Base-by-base conservation (phyloP, 139 green algal species). In the Raphidocelis subcapitata region DNA sequence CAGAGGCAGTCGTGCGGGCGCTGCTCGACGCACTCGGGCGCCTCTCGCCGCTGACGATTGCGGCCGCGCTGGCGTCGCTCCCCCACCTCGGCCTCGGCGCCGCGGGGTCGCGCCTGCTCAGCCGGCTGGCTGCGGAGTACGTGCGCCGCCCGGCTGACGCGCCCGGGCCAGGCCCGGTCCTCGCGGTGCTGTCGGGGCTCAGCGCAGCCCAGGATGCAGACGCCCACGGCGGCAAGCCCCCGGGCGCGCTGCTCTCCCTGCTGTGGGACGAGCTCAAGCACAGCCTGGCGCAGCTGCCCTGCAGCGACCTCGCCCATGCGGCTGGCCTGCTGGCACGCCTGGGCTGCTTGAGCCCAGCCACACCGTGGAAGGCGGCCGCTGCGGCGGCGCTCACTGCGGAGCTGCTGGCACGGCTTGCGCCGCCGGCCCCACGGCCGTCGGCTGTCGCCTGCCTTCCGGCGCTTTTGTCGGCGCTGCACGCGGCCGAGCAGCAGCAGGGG, bases 281-380 rank as follows among this genome's bases (percentile, higher is more conserved):
- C 0, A 23, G 21, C 32, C 61, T 67, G 5, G 15, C 21, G 14
- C 21, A 18, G 26, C 65, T 57, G 36, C 59, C 24, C 33, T 16
- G 33, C 5, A 10, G 59, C 35, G 54, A 74, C 35, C 56, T 74
- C 54, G 18, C 59, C 35, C 16, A 36, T 23, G 18, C 57, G 23
- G 26, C 23, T 15, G 41, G 21, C 3, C 14, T 67, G 8, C 56
- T 75, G 8, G 69, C 56, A 2, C 56, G 65, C 23, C 37, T 75
- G 8, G 69, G 69, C 41, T 75, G 69, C 54, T 29, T 75, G 5
- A 65, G n/a, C 5, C 31, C 59, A 33, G 65, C 56, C 67, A 60
- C 69, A 1, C 57, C 69, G 0, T 67, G 65, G 41, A 57, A 75
- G 69, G 55, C 65, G 56, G 56, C 67, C 56, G 26, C 65, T 16